These are phyloP conservation scores for Galerina marginata DNA, from an alignment of 768 basidiomycete species.

Conservation along the genomic window DNA sequence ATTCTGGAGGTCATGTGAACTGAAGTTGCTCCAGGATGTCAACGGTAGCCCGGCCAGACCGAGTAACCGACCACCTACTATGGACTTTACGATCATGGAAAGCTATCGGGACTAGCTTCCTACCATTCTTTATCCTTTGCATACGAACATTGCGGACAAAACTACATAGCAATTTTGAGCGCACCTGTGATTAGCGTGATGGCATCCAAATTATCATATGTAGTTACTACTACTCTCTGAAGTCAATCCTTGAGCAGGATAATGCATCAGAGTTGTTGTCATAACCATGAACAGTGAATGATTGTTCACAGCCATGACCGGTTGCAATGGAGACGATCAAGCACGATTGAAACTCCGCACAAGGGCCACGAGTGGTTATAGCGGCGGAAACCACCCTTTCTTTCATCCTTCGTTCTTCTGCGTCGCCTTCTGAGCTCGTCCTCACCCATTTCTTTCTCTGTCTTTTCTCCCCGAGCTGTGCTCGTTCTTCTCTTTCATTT, in stretches of 20 bases:
- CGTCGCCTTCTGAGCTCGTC: constrained; percentile 14
- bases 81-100: constrained; percentile 27
- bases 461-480: constrained; percentile 37
- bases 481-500: constrained; percentile 34
- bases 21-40: constrained; percentile 17
- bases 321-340: constrained; percentile 24
- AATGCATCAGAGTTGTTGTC: not conserved
- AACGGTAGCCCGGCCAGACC: constrained; percentile 33
- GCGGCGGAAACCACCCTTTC: constrained; percentile 5
- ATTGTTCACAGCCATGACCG: not conserved
- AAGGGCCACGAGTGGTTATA: constrained; percentile 16
- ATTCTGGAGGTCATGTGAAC: not conserved
- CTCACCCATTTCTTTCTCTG: constrained; percentile 28
- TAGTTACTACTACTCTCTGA: not conserved
- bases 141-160: not conserved
- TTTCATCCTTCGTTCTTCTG: constrained; percentile 24
- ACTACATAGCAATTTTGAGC: not conserved
- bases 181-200: not conserved
- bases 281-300: not conserved
- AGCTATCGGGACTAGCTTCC: constrained; percentile 2
- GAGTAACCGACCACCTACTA: constrained; percentile 34
- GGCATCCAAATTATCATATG: not conserved
- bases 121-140: not conserved
- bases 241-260: not conserved
- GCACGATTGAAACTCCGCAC: constrained; percentile 25